A percentile compares a stretch with the other conserved stretches of the same genome.
phyloP scores from a whole-genome alignment of 208 protist species.

The Trypanosoma lewisi region DNA sequence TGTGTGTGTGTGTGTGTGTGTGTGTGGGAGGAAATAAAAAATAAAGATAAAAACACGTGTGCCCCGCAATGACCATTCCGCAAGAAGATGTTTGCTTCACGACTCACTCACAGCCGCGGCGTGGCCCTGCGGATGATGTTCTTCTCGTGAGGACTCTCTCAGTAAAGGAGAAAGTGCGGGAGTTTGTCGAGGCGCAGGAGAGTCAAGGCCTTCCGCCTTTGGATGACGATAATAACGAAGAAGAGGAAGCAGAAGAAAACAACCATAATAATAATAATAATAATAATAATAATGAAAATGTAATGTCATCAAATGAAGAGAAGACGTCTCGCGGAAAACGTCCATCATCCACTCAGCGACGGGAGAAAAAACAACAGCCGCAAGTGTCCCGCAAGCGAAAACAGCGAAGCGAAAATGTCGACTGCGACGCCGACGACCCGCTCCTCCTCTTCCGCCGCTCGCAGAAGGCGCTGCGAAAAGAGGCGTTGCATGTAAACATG shows the following conservation, averaged over 20 bases:
- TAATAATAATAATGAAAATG: neutral
- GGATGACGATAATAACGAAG: neutral
- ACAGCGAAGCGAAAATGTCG: neutral
- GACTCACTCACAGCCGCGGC: neutral
- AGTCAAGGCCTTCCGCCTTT: neutral
- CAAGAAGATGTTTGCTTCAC: neutral
- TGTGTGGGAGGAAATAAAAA: no score
- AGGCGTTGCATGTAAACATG: conserved; percentile 60
- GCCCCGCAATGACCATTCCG: neutral
- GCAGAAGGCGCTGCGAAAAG: conserved; percentile 63
- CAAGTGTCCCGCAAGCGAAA: conserved; percentile 6
- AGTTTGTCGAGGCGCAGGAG: conserved; percentile 26
- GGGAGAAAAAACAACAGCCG: conserved; percentile 19
- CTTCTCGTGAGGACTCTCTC: conserved; percentile 15
- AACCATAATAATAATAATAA: neutral
- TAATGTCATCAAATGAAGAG: neutral
- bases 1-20: no score
- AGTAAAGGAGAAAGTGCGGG: conserved; percentile 20
- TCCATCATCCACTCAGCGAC: neutral
- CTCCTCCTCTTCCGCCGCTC: conserved; percentile 55
- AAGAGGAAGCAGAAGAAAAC: neutral
- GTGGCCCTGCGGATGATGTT: conserved; percentile 6
- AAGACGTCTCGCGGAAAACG: neutral
- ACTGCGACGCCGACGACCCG: conserved; percentile 26
- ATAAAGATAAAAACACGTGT: neutral